Conservation (phyloP, 352 stramenopile genomes). For the Pythium rishiriense region DNA sequence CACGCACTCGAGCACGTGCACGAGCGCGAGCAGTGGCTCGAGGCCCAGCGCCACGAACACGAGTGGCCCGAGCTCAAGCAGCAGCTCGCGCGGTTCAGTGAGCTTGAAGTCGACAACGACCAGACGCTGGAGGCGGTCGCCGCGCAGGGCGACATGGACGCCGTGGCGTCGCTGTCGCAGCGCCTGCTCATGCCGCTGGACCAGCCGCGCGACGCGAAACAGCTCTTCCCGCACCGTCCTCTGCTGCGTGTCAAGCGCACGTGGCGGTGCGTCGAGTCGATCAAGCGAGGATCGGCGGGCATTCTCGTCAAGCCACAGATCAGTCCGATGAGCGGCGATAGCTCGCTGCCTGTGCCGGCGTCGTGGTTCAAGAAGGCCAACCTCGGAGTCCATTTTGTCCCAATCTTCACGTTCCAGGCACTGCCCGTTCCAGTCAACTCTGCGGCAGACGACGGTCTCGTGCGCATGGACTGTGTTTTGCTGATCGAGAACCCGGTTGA, state of each 20-base stretch:
- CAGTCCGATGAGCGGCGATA: constrained; percentile 88
- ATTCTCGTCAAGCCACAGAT: constrained; percentile 92
- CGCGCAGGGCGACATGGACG: constrained; percentile 41
- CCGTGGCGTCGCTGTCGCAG: constrained; percentile 59
- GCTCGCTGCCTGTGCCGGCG: constrained; percentile 69
- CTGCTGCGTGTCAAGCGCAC: constrained; percentile 80
- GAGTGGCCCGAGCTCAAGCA: constrained; percentile 57
- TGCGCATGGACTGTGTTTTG: constrained; percentile 49
- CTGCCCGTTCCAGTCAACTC: constrained; percentile 41
- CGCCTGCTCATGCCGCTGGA: constrained; percentile 65
- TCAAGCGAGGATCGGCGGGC: constrained; percentile 64
- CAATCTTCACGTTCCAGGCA: constrained; percentile 69
- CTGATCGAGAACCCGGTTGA: constrained; percentile 86
- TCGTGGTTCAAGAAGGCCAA: constrained; percentile 90
- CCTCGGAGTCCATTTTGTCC: constrained; percentile 72
- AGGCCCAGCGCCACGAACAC: constrained; percentile 54
- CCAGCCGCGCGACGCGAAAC: constrained; percentile 48
- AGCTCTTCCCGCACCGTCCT: constrained; percentile 62
- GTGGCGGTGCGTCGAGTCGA: constrained; percentile 86
- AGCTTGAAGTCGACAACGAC: constrained; percentile 22
- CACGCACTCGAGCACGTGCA: constrained; percentile 50
- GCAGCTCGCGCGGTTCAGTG: constrained; percentile 36
- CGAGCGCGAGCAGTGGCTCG: constrained; percentile 61
- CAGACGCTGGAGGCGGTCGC: constrained; percentile 29
- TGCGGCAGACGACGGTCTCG: not conserved